These are phyloP conservation scores for Ensete glaucum DNA, from an alignment of 176 grass and related monocot genomes.

Conservation along the genomic window DNA sequence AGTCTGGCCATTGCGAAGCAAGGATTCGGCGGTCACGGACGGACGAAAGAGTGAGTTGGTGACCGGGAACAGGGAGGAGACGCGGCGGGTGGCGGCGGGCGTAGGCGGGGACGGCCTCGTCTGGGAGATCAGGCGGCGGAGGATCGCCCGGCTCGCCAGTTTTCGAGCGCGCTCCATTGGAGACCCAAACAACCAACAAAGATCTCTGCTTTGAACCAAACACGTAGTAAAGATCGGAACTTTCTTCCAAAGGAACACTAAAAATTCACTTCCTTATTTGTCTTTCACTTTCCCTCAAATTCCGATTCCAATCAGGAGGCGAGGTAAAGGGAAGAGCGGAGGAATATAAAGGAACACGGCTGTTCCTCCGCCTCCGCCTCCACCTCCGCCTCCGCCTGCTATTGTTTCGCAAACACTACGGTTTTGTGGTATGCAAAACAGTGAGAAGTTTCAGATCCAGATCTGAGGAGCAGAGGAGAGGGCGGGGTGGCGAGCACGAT, in stretches of 20 bases:
- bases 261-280: neutral
- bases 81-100: slow-evolving; percentile 1
- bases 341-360: neutral
- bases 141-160: slow-evolving; percentile 55
- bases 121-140: slow-evolving; percentile 59
- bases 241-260: neutral
- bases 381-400: neutral
- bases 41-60: neutral
- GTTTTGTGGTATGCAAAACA: too few relatives aligned
- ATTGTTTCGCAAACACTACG: neutral
- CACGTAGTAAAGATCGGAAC: neutral
- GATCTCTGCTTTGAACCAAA: neutral
- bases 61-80: slow-evolving; percentile 8
- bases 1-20: slow-evolving; percentile 29
- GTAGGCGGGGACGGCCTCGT: slow-evolving; percentile 21
- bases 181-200: neutral
- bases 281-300: neutral
- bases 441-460: neutral
- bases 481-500: neutral
- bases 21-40: neutral
- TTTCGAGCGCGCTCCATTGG: slow-evolving; percentile 75
- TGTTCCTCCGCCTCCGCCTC: neutral
- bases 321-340: neutral
- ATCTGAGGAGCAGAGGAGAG: neutral
- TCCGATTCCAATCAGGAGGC: neutral